Conservation (phyloP, 768 basidiomycete species). For the Lanmaoa rubissima region DNA sequence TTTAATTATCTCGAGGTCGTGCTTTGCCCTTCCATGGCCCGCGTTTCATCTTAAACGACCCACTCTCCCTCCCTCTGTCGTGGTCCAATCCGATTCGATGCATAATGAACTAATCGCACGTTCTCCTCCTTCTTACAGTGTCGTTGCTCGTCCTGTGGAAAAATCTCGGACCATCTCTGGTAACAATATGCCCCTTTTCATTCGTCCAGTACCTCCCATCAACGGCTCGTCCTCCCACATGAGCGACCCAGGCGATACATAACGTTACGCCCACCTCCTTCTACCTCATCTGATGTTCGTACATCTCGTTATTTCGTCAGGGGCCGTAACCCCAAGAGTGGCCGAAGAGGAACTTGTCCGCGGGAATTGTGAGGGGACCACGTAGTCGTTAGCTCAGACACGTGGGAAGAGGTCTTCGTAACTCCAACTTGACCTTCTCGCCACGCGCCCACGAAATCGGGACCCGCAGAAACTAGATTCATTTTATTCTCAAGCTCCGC, state of each 20-base stretch:
- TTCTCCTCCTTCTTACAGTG: constrained; percentile 29
- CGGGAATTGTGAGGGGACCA: constrained; percentile 14
- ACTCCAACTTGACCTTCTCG: not conserved
- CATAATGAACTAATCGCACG: constrained; percentile 18
- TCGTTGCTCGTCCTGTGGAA: constrained; percentile 57
- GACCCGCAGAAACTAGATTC: not conserved
- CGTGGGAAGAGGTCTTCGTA: constrained; percentile 20
- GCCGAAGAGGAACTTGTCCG: constrained; percentile 16
- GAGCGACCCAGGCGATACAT: constrained; percentile 11
- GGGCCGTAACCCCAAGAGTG: constrained; percentile 10
- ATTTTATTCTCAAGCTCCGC: not conserved
- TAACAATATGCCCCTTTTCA: constrained; percentile 60
- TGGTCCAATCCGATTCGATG: constrained; percentile 6
- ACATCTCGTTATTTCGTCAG: constrained; percentile 21
- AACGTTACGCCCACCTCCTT: constrained; percentile 11
- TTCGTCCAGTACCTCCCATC: constrained; percentile 33
- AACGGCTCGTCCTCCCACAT: constrained; percentile 7
- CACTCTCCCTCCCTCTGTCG: constrained; percentile 3
- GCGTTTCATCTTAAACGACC: constrained; percentile 20
- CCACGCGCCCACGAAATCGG: constrained; percentile 2
- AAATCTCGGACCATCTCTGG: constrained; percentile 52
- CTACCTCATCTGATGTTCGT: constrained; percentile 10
- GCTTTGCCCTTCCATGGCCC: constrained; percentile 12
- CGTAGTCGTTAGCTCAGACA: constrained; percentile 23
- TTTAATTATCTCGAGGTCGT: constrained; percentile 22